A percentile compares a stretch with the other conserved stretches of the same genome.
phyloP scores from a whole-genome alignment of 768 basidiomycete species.

The Trametopsis cervina region DNA sequence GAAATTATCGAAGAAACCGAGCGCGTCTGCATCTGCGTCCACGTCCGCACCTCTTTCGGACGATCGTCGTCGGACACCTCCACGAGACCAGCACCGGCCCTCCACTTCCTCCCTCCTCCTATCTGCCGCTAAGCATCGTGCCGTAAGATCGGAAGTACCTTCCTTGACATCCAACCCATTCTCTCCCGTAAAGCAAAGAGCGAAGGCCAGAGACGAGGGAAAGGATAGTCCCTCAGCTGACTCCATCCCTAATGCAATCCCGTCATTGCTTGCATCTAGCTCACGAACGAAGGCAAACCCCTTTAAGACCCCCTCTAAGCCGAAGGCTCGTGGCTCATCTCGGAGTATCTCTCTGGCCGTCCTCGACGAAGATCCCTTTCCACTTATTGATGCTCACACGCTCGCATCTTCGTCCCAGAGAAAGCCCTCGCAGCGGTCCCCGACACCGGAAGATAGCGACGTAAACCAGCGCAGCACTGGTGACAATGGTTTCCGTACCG shows the following conservation, averaged over 20 bases:
- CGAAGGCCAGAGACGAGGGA: slow-evolving; percentile 33
- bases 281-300: slow-evolving; percentile 30
- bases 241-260: slow-evolving; percentile 1
- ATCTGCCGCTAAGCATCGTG: slow-evolving; percentile 29
- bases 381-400: slow-evolving; percentile 23
- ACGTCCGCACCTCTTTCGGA: slow-evolving; percentile 29
- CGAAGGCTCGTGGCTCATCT: slow-evolving; percentile 13
- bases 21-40: not conserved
- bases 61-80: slow-evolving; percentile 27
- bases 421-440: not conserved
- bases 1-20: slow-evolving; percentile 40
- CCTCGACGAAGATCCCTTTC: slow-evolving; percentile 30
- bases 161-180: slow-evolving; percentile 66
- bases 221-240: slow-evolving; percentile 16
- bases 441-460: not conserved
- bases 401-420: slow-evolving; percentile 5
- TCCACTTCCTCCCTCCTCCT: slow-evolving; percentile 32
- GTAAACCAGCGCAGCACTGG: not conserved
- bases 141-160: slow-evolving; percentile 43
- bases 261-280: slow-evolving; percentile 14
- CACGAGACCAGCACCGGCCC: slow-evolving; percentile 22
- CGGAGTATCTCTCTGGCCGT: slow-evolving; percentile 26
- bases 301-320: slow-evolving; percentile 35
- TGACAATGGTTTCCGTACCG: not conserved
- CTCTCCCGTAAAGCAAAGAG: slow-evolving; percentile 59